Conservation (phyloP, 23 red algal genomes). For the Gracilariopsis chorda region DNA sequence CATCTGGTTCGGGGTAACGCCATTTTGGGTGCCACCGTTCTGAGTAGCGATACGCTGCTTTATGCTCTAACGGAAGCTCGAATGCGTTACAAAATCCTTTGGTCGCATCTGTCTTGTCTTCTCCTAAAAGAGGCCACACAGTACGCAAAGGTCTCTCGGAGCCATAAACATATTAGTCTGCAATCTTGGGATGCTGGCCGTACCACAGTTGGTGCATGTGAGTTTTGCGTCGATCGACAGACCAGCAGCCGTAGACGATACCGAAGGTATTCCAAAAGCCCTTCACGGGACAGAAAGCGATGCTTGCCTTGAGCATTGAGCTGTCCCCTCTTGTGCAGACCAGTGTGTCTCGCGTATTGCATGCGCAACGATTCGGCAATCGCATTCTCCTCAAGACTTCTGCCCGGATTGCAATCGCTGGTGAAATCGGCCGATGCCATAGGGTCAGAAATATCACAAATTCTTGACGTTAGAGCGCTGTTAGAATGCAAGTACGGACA, state of each 20-base stretch:
- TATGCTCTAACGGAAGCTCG: no score
- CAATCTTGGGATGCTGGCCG: neutral
- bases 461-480: neutral
- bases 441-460: neutral
- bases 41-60: no score
- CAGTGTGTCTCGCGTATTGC: slow-evolving; percentile 53
- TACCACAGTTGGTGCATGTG: neutral
- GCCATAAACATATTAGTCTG: neutral
- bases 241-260: no score
- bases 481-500: neutral
- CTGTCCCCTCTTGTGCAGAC: slow-evolving; percentile 33
- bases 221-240: neutral
- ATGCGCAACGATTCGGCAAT: slow-evolving; percentile 42
- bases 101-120: neutral
- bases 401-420: slow-evolving; percentile 28
- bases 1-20: no score
- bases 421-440: slow-evolving; percentile 15
- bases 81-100: neutral
- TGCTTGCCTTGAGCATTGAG: slow-evolving; percentile 3
- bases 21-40: no score
- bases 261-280: no score
- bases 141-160: neutral
- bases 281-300: no score
- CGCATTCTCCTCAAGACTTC: slow-evolving; percentile 53
- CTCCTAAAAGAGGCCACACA: neutral